Evolutionary conservation across 306 rosid genomes (phyloP), one percentile per base, ranked within the genome.

Genomic region (Rosa rugosa): DNA sequence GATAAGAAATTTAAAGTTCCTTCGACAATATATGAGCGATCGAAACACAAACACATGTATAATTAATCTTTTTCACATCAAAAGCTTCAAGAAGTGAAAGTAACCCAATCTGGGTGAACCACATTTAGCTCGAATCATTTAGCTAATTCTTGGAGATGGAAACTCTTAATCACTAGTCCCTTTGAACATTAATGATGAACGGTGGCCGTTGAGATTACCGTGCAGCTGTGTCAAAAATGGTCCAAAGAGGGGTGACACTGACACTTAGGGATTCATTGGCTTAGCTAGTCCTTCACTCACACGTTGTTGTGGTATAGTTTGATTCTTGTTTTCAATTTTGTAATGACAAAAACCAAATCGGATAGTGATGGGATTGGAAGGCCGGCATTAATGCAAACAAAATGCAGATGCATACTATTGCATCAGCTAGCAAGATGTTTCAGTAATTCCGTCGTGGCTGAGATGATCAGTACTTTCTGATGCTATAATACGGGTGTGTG

Each of bases 201-300:
- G 51, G 73, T 22, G 31, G 38, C 16, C 8, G 11, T 12, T 63
- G 42, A 36, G 40, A 42, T 69, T 69, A 56, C 38, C 73, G 73
- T 69, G 73, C 38, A 25, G n/a, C 22, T 13, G 54, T 44, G 73
- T 69, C 68, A 12, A 27, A 27, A 5, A 44, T 44, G 38, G 73
- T 69, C 73, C 56, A 69, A 44, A 14, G 75, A 46, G 42, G 62
- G 31, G 41, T 71, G 75, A 63, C 69, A 46, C 51, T 40, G 31
- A 36, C 25, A 8, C 72, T 68, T 18, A 9, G 72, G 42, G 69
- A 5, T 0, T 68, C 34, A 42, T 68, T 68, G 23, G 69, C 44
- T 63, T 31, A 63, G 69, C 69, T 9, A 40, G 18, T 68, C 72
- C 72, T 40, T 68, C 50, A 40, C 5, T 12, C 22, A 68, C 8